These are phyloP conservation scores for Lactarius sanguifluus DNA, from an alignment of 768 basidiomycete genomes.

Conservation along the genomic window DNA sequence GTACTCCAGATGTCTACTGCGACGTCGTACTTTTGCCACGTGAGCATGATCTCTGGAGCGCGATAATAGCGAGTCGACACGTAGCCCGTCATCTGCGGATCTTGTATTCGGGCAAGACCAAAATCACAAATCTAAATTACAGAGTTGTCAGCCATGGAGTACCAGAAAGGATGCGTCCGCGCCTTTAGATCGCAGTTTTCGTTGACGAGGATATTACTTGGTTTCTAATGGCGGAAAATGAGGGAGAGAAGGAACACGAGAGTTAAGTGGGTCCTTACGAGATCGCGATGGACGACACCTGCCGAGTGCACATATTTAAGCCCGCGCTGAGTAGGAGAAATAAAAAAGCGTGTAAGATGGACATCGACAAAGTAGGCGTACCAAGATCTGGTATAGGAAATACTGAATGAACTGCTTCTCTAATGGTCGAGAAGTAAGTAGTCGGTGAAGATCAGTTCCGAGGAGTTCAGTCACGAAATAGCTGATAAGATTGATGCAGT, in stretches of 20 bases:
- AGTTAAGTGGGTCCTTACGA: conserved; percentile 50
- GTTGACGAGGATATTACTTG: conserved; percentile 98
- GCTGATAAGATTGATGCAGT: conserved; percentile 42
- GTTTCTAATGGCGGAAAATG: conserved; percentile 61
- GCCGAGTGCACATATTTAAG: conserved; percentile 99
- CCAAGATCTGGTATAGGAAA: conserved; percentile 98
- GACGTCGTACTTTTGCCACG: conserved; percentile 99
- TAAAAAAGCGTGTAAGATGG: conserved; percentile 9
- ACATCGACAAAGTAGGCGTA: conserved; percentile 40
- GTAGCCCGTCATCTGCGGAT: conserved; percentile 99
- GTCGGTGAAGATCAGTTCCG: conserved; percentile 96
- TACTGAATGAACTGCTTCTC: conserved; percentile 99
- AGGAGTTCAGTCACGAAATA: conserved; percentile 99
- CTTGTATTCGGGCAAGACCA: conserved; percentile 96
- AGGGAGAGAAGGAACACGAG: conserved; percentile 9
- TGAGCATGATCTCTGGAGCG: conserved; percentile 99
- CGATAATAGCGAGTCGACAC: conserved; percentile 99
- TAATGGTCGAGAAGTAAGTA: conserved; percentile 92
- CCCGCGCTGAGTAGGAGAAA: conserved; percentile 64
- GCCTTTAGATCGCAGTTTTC: conserved; percentile 99
- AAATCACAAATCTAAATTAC: conserved; percentile 89
- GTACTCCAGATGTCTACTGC: conserved; percentile 99
- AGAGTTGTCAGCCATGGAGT: conserved; percentile 15
- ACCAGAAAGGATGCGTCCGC: conserved; percentile 27
- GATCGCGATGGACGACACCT: conserved; percentile 96